phyloP scores from a whole-genome alignment of 139 green algal genomes.

The Coelastrella sp. region DNA sequence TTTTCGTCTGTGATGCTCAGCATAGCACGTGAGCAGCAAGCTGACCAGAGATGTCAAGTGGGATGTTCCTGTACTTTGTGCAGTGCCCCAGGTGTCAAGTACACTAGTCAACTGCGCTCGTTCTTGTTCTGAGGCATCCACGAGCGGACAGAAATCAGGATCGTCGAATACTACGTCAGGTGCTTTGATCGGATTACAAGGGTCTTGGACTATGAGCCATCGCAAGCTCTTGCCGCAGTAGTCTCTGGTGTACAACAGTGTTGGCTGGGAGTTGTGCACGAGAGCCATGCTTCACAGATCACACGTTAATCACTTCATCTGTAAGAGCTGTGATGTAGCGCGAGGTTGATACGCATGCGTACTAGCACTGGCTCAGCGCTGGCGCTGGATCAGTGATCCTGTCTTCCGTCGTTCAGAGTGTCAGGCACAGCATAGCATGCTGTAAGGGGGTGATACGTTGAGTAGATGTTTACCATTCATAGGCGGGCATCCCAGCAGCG shows the following conservation, averaged over 20 bases:
- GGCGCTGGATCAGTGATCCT: no score
- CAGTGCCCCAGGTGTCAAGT: background rate
- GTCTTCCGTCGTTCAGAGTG: no score
- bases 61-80: background rate
- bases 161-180: constrained; percentile 37
- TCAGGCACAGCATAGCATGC: no score
- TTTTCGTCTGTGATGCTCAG: background rate
- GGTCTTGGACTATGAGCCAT: constrained; percentile 14
- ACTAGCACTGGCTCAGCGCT: no score
- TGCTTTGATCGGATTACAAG: background rate
- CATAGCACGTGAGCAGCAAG: background rate
- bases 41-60: background rate
- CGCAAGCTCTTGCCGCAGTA: constrained; percentile 1
- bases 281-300: no score
- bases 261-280: background rate
- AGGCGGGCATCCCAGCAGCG: no score
- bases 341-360: no score
- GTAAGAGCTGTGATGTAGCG: no score
- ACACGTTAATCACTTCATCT: no score
- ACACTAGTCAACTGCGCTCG: background rate
- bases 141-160: background rate
- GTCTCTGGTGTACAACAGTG: background rate
- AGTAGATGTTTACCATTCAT: no score
- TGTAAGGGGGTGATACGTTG: no score
- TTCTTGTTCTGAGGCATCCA: no score